Percentiles rank a stretch among this genome's conserved stretches.
These are phyloP conservation scores for Dicorynia guianensis DNA, from an alignment of 306 rosid genomes.

Conservation along the genomic window DNA sequence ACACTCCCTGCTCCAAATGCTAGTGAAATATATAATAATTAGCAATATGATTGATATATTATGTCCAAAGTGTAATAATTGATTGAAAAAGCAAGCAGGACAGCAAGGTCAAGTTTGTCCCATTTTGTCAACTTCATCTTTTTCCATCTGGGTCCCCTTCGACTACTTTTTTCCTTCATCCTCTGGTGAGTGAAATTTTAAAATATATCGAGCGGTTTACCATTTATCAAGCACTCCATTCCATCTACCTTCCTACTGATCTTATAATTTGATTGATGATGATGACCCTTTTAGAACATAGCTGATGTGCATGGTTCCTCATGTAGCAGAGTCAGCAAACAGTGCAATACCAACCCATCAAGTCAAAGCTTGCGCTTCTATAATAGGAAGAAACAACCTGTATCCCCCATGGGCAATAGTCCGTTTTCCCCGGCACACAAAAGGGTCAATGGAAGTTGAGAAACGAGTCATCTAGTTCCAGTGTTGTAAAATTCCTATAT, in stretches of 20 bases:
- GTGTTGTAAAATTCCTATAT: neutral
- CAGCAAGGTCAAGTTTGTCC: slow-evolving; percentile 39
- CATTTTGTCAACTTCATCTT: slow-evolving; percentile 41
- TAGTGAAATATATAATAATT: slow-evolving; percentile 27
- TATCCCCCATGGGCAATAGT: too few species aligned
- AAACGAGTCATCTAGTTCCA: neutral
- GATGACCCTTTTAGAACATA: slow-evolving; percentile 17
- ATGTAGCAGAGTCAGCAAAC: neutral
- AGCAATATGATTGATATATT: slow-evolving; percentile 38
- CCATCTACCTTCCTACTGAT: slow-evolving; percentile 6
- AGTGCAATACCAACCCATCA: too few species aligned
- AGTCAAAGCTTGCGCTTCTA: too few species aligned
- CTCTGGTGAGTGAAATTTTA: slow-evolving; percentile 42
- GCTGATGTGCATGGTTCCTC: neutral
- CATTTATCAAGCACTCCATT: slow-evolving; percentile 30
- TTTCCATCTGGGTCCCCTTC: slow-evolving; percentile 46
- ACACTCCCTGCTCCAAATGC: neutral
- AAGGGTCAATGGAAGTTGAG: too few species aligned
- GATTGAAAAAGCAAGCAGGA: slow-evolving; percentile 42
- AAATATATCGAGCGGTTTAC: slow-evolving; percentile 36
- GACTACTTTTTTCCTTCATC: slow-evolving; percentile 31
- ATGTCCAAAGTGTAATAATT: slow-evolving; percentile 46
- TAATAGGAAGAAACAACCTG: too few species aligned
- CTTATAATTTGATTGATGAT: slow-evolving; percentile 26
- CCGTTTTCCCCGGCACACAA: too few species aligned